Evolutionary conservation across 768 basidiomycete genomes (phyloP).

Genomic region (Naganishia vaughanmartiniae): DNA sequence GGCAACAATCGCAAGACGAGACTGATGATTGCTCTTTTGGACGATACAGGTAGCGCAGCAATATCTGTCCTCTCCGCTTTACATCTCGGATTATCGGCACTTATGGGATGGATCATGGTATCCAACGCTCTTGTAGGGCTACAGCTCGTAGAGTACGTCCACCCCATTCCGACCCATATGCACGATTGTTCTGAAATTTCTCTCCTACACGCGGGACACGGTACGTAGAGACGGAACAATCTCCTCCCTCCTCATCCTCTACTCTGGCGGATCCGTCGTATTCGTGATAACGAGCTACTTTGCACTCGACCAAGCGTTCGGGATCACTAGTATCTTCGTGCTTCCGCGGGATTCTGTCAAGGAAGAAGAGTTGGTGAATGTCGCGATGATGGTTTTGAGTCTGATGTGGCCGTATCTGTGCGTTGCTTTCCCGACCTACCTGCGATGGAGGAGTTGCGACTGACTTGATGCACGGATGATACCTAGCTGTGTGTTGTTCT

Average conservation of each 20-base stretch:
- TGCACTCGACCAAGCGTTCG: conserved; percentile 64
- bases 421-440: conserved; percentile 50
- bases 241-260: conserved; percentile 57
- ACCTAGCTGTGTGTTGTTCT: conserved; percentile 59
- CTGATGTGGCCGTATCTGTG: conserved; percentile 75
- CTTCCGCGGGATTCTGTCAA: conserved; percentile 63
- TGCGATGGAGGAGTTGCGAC: no score
- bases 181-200: conserved; percentile 25
- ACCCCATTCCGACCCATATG: conserved; percentile 8
- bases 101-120: conserved; percentile 64
- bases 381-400: conserved; percentile 76
- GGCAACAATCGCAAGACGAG: neutral
- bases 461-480: neutral
- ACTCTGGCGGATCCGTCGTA: conserved; percentile 67
- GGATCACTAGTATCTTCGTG: conserved; percentile 23
- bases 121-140: conserved; percentile 54
- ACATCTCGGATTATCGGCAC: conserved; percentile 72
- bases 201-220: neutral
- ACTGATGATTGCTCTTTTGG: neutral
- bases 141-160: conserved; percentile 86
- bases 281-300: conserved; percentile 78
- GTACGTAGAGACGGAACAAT: conserved; percentile 39
- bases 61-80: conserved; percentile 71
- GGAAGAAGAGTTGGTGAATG: conserved; percentile 61
- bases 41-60: conserved; percentile 58